These are phyloP conservation scores for Zygosaccharomyces bailii DNA, from an alignment of 805 yeast species.

Conservation along the genomic window DNA sequence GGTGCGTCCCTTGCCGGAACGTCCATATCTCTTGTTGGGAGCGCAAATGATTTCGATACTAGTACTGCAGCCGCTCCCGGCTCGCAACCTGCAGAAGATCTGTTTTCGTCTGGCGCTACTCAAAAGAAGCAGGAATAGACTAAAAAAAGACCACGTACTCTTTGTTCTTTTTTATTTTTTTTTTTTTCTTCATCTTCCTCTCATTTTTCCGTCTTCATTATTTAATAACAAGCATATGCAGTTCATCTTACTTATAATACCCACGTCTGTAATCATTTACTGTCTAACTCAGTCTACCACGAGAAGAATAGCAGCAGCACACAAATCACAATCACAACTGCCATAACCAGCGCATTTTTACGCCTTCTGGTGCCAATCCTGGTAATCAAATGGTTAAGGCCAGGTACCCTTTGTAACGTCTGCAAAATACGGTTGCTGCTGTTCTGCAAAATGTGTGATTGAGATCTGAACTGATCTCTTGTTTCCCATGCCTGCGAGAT, in stretches of 20 bases:
- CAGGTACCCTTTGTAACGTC: constrained; percentile 72
- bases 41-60: background rate
- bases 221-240: background rate
- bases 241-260: background rate
- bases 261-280: background rate
- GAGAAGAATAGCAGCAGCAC: constrained; percentile 63
- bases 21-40: background rate
- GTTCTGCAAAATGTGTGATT: constrained; percentile 57
- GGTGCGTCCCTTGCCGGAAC: constrained; percentile 25
- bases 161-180: background rate
- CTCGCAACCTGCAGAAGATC: background rate
- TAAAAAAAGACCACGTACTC: background rate
- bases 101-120: background rate
- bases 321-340: constrained; percentile 67
- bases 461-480: constrained; percentile 76
- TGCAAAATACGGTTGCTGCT: constrained; percentile 63
- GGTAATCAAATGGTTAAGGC: constrained; percentile 67
- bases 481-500: constrained; percentile 86
- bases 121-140: background rate
- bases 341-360: constrained; percentile 83
- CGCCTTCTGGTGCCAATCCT: constrained; percentile 85
- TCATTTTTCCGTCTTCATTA: background rate
- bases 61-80: background rate
- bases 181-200: background rate
- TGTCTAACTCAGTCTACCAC: constrained; percentile 24